Conservation (phyloP, 257 asterid species). For the Marsdenia floribunda region DNA sequence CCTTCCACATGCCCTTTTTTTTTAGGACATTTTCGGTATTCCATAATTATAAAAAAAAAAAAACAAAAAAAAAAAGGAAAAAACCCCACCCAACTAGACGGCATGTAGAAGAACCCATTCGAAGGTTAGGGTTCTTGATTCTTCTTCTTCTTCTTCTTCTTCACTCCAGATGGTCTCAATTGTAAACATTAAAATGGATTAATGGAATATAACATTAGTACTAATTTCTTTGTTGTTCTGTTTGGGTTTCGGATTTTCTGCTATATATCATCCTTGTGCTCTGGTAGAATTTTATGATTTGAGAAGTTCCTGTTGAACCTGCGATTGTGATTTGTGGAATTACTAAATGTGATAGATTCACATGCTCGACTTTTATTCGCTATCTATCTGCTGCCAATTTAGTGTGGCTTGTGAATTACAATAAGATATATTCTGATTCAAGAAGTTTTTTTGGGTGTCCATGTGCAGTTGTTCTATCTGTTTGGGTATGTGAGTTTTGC, state of each 20-base stretch:
- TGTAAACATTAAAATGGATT: conserved; percentile 1
- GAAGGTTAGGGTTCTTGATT: too few relatives aligned
- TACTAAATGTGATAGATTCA: neutral
- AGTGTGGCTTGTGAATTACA: neutral
- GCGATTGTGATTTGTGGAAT: neutral
- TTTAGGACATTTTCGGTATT: too few relatives aligned
- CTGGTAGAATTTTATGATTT: too few relatives aligned
- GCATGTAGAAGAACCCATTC: too few relatives aligned
- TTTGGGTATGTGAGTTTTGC: neutral
- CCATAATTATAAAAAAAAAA: too few relatives aligned
- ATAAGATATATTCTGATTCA: neutral
- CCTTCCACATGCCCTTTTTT: too few relatives aligned
- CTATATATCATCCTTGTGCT: neutral
- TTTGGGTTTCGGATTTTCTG: neutral
- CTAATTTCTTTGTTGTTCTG: neutral
- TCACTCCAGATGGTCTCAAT: neutral
- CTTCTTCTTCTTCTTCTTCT: too few relatives aligned
- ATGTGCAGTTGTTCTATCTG: neutral
- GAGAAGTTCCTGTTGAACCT: too few relatives aligned
- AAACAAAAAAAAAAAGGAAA: too few relatives aligned
- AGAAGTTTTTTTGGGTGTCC: neutral
- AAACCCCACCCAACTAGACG: too few relatives aligned
- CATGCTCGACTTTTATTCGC: neutral
- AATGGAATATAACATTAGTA: neutral
- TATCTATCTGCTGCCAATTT: neutral